Base-by-base conservation (phyloP, 2,329 filamentous ascomycete genomes). In the Blastomyces percursus region DNA sequence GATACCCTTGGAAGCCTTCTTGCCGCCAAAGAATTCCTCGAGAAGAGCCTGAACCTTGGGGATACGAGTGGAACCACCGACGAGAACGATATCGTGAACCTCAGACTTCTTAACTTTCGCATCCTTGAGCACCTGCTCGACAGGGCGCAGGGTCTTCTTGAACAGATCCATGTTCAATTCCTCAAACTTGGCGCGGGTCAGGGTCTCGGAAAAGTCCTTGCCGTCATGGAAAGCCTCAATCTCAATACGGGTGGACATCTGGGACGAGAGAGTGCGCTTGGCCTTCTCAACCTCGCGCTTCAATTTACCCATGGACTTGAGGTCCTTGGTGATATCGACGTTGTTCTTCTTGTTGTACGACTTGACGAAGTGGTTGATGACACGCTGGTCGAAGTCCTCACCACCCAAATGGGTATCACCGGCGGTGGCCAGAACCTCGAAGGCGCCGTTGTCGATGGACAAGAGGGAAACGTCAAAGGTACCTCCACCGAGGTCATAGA, bases 211-310 rank as follows among this genome's bases (percentile, higher is more conserved):
- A 84, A 97, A 96, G 79, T 97, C 94, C 70, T 96, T 88, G 82
- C 94, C 94, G 71, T 96, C 86, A 81, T 90, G 89, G 89, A 99
- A 96, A 70, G 90, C 88, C 79, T 99, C 94, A 68, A 99, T 96
- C 81, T 97, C 94, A 70, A 96, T 91, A 71, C 90, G 89, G 69
- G 90, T 90, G 68, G 89, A 91, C 87, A 91, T 92, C 82, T 95
- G 91, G 69, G 90, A 94, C 74, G 90, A 96, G 63, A 99, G 87
- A 71, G 92, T 95, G 75, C 94, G 90, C 89, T 99, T 99, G 80
- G 94, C 94, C 87, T 96, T 96, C 80, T 99, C 94, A 71, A 94
- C 93, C 80, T 97, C 94, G 72, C 94, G 92, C 90, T 97, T 97
- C 71, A 99, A 86, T 83, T 97, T 99, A 81, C 92, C 91, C 92